These are phyloP conservation scores for Mortierella claussenii DNA, from an alignment of 192 early-diverging fungal genomes.

Conservation along the genomic window DNA sequence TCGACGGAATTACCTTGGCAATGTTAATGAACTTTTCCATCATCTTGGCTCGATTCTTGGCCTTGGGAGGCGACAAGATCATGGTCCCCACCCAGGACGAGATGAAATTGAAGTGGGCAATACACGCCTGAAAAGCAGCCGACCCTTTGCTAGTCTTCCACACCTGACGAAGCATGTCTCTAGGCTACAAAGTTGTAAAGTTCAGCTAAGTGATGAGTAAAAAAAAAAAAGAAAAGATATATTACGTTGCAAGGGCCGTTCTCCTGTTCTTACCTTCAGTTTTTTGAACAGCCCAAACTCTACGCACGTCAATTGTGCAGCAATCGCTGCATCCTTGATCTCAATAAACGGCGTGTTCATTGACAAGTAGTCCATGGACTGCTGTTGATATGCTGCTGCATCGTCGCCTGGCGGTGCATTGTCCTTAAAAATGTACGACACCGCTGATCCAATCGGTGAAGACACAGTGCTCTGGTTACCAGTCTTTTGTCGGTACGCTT, in stretches of 20 bases:
- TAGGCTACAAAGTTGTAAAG: conserved; percentile 60
- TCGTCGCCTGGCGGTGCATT: too few relatives aligned
- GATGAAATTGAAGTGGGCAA: conserved; percentile 79
- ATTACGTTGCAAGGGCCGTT: background rate
- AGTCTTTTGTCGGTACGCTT: conserved; percentile 26
- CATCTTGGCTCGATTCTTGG: conserved; percentile 69
- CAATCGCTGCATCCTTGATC: conserved; percentile 65
- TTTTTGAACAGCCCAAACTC: conserved; percentile 71
- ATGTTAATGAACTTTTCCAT: conserved; percentile 77
- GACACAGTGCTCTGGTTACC: too few relatives aligned
- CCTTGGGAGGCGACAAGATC: conserved; percentile 70
- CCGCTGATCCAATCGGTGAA: too few relatives aligned
- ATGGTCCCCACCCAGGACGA: conserved; percentile 78
- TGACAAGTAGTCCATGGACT: conserved; percentile 11
- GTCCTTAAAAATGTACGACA: too few relatives aligned
- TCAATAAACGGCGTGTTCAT: conserved; percentile 62
- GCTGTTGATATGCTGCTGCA: background rate
- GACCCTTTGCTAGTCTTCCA: conserved; percentile 58
- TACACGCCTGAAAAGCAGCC: conserved; percentile 63
- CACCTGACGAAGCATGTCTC: conserved; percentile 69
- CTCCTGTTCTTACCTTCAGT: conserved; percentile 65
- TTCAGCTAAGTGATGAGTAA: background rate
- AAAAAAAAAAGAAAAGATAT: conserved; percentile 12
- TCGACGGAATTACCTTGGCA: conserved; percentile 60
- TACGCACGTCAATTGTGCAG: conserved; percentile 72